Base-by-base conservation (phyloP, 2,329 filamentous ascomycete genomes). In the Fusarium buxicola region DNA sequence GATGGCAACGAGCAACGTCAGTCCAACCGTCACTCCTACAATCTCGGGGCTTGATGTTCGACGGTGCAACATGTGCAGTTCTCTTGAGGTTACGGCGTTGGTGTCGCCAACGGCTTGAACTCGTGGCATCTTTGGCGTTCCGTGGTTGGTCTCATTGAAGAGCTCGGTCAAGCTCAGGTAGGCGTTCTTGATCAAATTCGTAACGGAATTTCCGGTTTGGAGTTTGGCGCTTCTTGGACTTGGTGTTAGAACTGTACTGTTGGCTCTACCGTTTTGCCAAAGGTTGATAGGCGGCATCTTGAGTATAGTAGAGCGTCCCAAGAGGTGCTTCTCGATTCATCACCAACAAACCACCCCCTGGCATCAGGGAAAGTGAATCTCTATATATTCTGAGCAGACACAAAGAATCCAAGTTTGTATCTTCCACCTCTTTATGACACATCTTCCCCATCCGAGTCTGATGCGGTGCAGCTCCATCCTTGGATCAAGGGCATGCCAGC, bases 1-100 rank as follows among this genome's bases (percentile, higher is more conserved):
- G 11, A 58, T 24, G 8, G 48, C 31, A 16, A 36, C 39, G 6
- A 66, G 53, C 3, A 66, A 18, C 10, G 53, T 25, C 5, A 66
- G 32, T 2, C 64, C 64, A 3, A 59, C 40, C 1, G 60, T 48
- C 28, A 66, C 39, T 4, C 64, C 64, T 4, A 54, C 21, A 10
- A 58, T 31, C 11, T 30, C 45, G 3, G 63, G 32, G 21, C 46
- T 48, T 25, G 49, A 18, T 10, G 44, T 46, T 39, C 64, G 63
- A 16, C 60, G 56, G 13, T 48, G 21, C 6, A 66, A 15, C 8
- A 12, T 21, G 12, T 51, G 36, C 7, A 18, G 10, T 3, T 12
- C 9, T 12, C 44, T 40, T 1, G 47, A 28, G 18, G 54, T 3
- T 7, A 53, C 3, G 2, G 10, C 3, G 8, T 40, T 16, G 1